Base-by-base conservation (phyloP, 148 eudicot species). In the Spergularia bocconei region DNA sequence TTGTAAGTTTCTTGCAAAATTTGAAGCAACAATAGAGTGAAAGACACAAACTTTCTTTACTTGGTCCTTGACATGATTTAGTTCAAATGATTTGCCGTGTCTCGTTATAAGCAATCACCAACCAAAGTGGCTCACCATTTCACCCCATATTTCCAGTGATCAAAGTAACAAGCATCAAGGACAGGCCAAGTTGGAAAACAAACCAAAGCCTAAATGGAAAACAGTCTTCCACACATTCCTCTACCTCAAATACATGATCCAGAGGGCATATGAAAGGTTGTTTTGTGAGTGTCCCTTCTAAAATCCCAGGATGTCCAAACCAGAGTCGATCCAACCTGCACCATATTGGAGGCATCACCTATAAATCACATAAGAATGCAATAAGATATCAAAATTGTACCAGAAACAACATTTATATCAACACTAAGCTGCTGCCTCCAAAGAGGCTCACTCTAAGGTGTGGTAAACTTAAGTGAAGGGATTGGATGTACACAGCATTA, bases 341-440 rank as follows among this genome's bases (percentile, higher is more conserved):
- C 97, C 99, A 95, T 75, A 95, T 82, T 78, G 97, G 96, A 86
- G 99, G 99, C 97, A 95, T 91, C 81, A 93, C 98, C 98, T 93
- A 87, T 61, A 81, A 81, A 88, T 75, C 86, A 86, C 85, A 86
- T 72, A 70, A 80, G 41, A 70, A 84, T 78, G 54, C 53, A 77
- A 48, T 77, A 76, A 63, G 73, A 83, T 59, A 81, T 76, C 67
- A 78, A 73, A 13, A 39, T 6, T 16, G 9, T 41, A n/a, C 50
- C 53, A 66, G 52, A 5, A 67, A 64, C 11, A 16, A 17, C 70
- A 19, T 7, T 12, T 12, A 25, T 21, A 19, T 16, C 17, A 65
- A 67, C n/a, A 41, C 6, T 11, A 41, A n/a, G 5, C 36, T 38
- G 10, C 25, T 11, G 14, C 29, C 69, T 10, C 23, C n/a, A 39